Conservation (phyloP, 805 yeast genomes). For the Yamadazyma sp. region DNA sequence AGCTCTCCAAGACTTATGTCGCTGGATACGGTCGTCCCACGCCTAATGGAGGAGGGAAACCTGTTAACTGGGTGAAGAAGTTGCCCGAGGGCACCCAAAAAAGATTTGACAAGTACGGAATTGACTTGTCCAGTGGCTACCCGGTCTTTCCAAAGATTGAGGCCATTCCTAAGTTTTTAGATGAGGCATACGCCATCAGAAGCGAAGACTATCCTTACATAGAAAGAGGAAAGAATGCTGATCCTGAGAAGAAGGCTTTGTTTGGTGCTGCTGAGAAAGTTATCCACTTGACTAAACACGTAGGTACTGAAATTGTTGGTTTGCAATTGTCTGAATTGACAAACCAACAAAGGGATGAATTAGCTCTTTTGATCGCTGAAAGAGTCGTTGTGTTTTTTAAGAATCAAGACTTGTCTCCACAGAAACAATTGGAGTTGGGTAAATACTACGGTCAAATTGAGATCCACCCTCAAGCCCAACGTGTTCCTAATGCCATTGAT, state of each 20-base stretch:
- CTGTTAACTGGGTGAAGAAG: conserved; percentile 18
- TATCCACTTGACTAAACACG: conserved; percentile 24
- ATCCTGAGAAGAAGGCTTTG: conserved; percentile 32
- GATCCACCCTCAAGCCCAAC: conserved; percentile 28
- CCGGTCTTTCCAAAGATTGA: conserved; percentile 23
- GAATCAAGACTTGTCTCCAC: conserved; percentile 33
- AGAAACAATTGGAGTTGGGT: conserved; percentile 30
- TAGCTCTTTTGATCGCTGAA: conserved; percentile 30
- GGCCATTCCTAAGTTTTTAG: conserved; percentile 28
- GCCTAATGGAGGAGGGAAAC: conserved; percentile 23
- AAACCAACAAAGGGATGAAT: conserved; percentile 28
- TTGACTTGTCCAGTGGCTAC: conserved; percentile 29
- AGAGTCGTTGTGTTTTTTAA: conserved; percentile 31
- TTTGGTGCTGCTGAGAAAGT: conserved; percentile 30
- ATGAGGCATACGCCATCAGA: conserved; percentile 28
- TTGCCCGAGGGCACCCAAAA: conserved; percentile 23
- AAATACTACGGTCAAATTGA: conserved; percentile 31
- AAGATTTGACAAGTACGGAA: conserved; percentile 24
- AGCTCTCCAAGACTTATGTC: conserved; percentile 13
- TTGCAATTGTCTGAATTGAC: conserved; percentile 27
- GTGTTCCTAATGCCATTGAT: conserved; percentile 20
- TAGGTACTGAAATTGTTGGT: conserved; percentile 31
- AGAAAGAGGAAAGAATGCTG: conserved; percentile 30
- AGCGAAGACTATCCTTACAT: conserved; percentile 22
- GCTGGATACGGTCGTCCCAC: conserved; percentile 20